Evolutionary conservation across 352 stramenopile species (phyloP).

Genomic region (Phytophthora agathidicida): DNA sequence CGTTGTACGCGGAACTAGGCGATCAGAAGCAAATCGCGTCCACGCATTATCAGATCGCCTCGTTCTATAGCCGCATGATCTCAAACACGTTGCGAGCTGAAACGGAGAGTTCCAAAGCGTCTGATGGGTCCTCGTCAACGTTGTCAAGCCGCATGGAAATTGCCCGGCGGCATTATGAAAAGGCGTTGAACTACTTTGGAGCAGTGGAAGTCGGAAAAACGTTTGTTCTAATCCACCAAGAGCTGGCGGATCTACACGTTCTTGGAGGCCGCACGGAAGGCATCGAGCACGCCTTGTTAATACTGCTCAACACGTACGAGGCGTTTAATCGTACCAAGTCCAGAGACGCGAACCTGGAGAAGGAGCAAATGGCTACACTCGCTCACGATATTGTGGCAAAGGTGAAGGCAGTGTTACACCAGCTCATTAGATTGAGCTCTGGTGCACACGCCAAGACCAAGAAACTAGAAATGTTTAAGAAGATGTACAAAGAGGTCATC

Average conservation of each 20-base stretch:
- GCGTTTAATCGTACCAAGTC: conserved; percentile 45
- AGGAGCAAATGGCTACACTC: conserved; percentile 46
- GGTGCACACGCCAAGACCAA: conserved; percentile 35
- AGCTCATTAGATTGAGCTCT: conserved; percentile 62
- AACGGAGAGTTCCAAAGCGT: conserved; percentile 4
- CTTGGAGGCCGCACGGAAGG: conserved; percentile 68
- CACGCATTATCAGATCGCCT: conserved; percentile 88
- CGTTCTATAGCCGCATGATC: conserved; percentile 74
- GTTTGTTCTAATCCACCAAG: conserved; percentile 85
- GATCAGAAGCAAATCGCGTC: conserved; percentile 77
- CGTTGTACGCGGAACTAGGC: conserved; percentile 74
- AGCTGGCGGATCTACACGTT: conserved; percentile 79
- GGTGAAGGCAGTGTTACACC: conserved; percentile 63
- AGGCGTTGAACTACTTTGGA: conserved; percentile 82
- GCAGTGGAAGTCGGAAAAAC: conserved; percentile 69
- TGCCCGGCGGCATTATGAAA: conserved; percentile 84
- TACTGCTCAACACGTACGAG: conserved; percentile 80
- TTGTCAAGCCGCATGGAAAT: conserved; percentile 83
- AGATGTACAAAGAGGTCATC: conserved; percentile 88
- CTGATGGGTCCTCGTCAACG: conserved; percentile 21
- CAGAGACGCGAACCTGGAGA: conserved; percentile 14
- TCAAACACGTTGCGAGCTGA: conserved; percentile 40
- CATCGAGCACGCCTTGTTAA: conserved; percentile 78
- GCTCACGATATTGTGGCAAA: conserved; percentile 53
- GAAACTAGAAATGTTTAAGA: conserved; percentile 78